Evolutionary conservation across 371 early-diverging fungal species (phyloP), one percentile per base, ranked within the genome.

Genomic region (Mucor piriformis): DNA sequence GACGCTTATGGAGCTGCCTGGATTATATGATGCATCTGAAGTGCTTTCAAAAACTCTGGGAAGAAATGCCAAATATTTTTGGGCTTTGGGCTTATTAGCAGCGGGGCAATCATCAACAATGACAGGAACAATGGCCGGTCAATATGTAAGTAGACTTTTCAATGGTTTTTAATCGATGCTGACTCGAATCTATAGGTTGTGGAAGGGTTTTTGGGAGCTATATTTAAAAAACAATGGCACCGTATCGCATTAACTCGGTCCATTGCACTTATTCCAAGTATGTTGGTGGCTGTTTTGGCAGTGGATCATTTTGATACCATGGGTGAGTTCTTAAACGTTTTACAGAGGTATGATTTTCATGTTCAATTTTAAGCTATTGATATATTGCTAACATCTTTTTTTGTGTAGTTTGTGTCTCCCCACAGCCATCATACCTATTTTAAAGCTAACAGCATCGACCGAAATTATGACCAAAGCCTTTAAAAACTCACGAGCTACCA

Each of bases 51-150:
- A 70, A 1, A 79, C 83, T 15, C 67, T 91, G 8, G 89, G 89
- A 2, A 53, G 61, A 33, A 73, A 69, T 13, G 86, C 86, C 3
- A 81, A 81, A 29, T 86, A 84, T 57, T 68, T 89, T 21, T 91
- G 85, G 76, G 89, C 89, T 2, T 62, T 86, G 2, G 91, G 88
- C 6, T 65, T 91, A 54, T 66, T 91, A 16, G 86, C 87, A 0
- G 86, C 88, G 10, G 91, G 91, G 5, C 91, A 91, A 66, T 84
- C 84, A 42, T 84, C 87, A 1, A 89, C 90, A 6, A 88, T 90
- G 83, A 85, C 91, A 8, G 90, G 90, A 13, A 91, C 90, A 6
- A 56, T 91, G 33, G 87, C 88, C 2, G 90, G 91, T 7, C 90
- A 90, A 73, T 86, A 84, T 66, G 89, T 88, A 34, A 80, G 54